phyloP scores from a whole-genome alignment of 306 rosid species.

The Begonia fuchsioides region DNA sequence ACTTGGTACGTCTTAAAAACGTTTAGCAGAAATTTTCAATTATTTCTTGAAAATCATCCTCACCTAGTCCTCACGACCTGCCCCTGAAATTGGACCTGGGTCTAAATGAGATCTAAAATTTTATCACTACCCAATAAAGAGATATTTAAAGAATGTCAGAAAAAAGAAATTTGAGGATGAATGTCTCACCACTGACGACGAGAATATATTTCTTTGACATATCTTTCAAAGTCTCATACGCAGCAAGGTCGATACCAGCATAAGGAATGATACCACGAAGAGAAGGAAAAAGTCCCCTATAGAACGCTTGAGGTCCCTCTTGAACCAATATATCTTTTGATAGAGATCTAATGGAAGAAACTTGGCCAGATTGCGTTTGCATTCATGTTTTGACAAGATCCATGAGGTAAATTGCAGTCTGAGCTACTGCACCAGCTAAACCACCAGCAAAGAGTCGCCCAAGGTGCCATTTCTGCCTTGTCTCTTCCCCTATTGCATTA shows the following conservation, averaged over 20 bases:
- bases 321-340: conserved; percentile 75
- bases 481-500: conserved; percentile 32
- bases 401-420: conserved; percentile 76
- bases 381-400: conserved; percentile 88
- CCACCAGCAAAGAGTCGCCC: conserved; percentile 83
- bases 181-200: conserved; percentile 46
- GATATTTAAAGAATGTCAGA: conserved; percentile 1
- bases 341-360: conserved; percentile 48
- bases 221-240: conserved; percentile 82
- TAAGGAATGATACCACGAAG: conserved; percentile 88
- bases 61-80: conserved; percentile 94
- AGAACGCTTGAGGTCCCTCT: conserved; percentile 88
- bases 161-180: background rate
- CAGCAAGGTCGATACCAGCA: conserved; percentile 92
- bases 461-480: conserved; percentile 46
- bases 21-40: too few species aligned
- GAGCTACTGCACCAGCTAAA: conserved; percentile 85
- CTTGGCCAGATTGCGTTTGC: conserved; percentile 62
- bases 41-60: too few species aligned
- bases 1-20: too few species aligned
- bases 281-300: conserved; percentile 80
- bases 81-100: conserved; percentile 88
- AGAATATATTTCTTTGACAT: conserved; percentile 71
- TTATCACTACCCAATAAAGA: conserved; percentile 2
- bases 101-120: conserved; percentile 29